Evolutionary conservation across 2,329 filamentous ascomycete genomes (phyloP).

Genomic region (Fusarium sp.): DNA sequence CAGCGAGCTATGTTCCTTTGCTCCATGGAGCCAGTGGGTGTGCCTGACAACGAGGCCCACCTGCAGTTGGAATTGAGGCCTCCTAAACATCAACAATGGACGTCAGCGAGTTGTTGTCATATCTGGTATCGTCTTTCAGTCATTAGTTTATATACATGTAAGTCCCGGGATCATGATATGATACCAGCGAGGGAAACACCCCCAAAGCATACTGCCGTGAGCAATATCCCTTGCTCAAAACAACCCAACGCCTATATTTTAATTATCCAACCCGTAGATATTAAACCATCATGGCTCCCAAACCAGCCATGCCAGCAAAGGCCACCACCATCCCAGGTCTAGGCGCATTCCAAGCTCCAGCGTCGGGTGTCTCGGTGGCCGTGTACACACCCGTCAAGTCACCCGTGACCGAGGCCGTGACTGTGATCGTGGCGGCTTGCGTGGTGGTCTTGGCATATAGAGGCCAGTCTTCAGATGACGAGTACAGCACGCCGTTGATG

Average conservation of each 20-base stretch:
- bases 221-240: not conserved
- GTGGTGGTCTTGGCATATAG: slow-evolving; percentile 43
- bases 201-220: not conserved
- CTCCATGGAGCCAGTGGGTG: not conserved
- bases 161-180: not conserved
- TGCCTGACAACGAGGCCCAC: not conserved
- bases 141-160: not conserved
- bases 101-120: not conserved
- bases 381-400: slow-evolving; percentile 48
- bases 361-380: slow-evolving; percentile 48
- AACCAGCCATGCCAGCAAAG: slow-evolving; percentile 23
- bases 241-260: not conserved
- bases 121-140: not conserved
- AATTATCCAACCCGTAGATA: not conserved
- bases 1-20: not conserved
- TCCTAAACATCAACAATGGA: not conserved
- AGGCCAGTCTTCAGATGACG: slow-evolving; percentile 53
- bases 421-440: slow-evolving; percentile 31
- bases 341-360: slow-evolving; percentile 26
- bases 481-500: slow-evolving; percentile 66
- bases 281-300: not conserved
- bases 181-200: not conserved
- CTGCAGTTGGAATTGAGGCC: not conserved
- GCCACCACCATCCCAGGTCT: slow-evolving; percentile 12
- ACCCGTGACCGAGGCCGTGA: slow-evolving; percentile 30